Base-by-base conservation (phyloP, 352 stramenopile genomes). In the Phytophthora ohioensis region DNA sequence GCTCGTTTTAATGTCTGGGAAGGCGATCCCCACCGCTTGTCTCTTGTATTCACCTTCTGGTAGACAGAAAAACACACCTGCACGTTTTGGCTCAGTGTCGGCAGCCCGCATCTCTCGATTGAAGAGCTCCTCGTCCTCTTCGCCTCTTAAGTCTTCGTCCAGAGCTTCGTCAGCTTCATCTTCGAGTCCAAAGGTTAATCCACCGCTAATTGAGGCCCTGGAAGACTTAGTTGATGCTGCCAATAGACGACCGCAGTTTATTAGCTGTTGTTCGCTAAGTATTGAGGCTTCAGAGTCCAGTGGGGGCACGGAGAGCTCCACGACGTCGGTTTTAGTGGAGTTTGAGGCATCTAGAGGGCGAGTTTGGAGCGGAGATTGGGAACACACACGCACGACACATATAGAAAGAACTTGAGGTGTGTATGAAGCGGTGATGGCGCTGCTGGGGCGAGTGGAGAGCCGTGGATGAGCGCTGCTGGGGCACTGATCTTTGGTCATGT, bases 51-150 rank as follows among this genome's bases (percentile, higher is more conserved):
- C 36, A 15, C 47, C 35, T 31, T 47, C 69, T 13, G 78, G 64
- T 5, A 88, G n/a, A 43, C 73, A 72, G 55, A 92, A 90, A 58
- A 90, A 91, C 21, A 89, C 66, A 0, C 78, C 76, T 30, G 68
- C 48, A 21, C 68, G 57, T 6, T 73, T 49, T 31, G 57, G 27
- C 2, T 56, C 54, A 9, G 52, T 6, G 39, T 73, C 81, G 30
- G 77, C 71, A 0, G 76, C 78, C 61, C 83, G 76, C 57, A 82
- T 71, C 48, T 90, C 84, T n/a, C 82, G 84, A 52, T 82, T 92
- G 69, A 90, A 92, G 31, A 92, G 76, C 45, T 91, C 85, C 62
- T 92, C 85, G 47, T 91, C 81, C 39, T 88, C 78, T 5, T 84
- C 81, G 3, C 79, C 69, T 35, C 73, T 49, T 0, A 79, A 73